Percentiles rank a stretch among this genome's conserved stretches.
Evolutionary conservation across 2,329 filamentous ascomycete genomes (phyloP).

Genomic region (Cladosporium halotolerans): DNA sequence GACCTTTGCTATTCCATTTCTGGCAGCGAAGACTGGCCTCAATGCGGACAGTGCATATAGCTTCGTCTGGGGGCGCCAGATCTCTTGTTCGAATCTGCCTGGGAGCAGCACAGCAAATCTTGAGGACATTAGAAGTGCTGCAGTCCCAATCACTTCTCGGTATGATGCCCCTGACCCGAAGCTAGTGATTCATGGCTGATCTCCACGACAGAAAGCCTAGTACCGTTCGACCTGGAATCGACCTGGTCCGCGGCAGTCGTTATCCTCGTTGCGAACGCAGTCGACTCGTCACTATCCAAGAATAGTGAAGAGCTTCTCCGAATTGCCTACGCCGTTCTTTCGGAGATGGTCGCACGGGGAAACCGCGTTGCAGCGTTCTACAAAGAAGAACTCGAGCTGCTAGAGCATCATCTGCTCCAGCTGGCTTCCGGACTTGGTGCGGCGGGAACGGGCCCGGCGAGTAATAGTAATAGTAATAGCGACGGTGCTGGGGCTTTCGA

Average conservation of each 20-base stretch:
- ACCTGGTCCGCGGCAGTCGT: conserved; percentile 19
- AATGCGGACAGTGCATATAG: conserved; percentile 6
- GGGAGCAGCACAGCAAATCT: conserved; percentile 12
- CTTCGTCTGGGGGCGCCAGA: conserved; percentile 10
- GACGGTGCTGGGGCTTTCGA: not conserved
- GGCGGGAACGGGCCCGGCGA: not conserved
- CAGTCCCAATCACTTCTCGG: conserved; percentile 11
- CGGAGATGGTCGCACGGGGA: conserved; percentile 18
- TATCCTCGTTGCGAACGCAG: conserved; percentile 15
- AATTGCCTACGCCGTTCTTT: conserved; percentile 15
- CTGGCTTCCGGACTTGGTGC: conserved; percentile 1
- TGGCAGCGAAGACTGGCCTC: conserved; percentile 11
- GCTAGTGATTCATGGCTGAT: not conserved
- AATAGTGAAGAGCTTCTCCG: conserved; percentile 13
- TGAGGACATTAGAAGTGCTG: conserved; percentile 12
- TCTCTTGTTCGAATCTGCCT: conserved; percentile 13
- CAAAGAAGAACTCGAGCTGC: conserved; percentile 16
- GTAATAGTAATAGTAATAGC: conserved; percentile 2
- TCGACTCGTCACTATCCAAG: conserved; percentile 17
- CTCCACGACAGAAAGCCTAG: conserved; percentile 16
- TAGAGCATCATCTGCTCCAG: conserved; percentile 13
- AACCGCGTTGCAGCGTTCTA: conserved; percentile 18
- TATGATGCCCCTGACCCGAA: conserved; percentile 10
- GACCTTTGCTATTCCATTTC: conserved; percentile 36
- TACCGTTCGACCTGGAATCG: conserved; percentile 22